phyloP scores from a whole-genome alignment of 257 asterid species.

The Rehmannia glutinosa region DNA sequence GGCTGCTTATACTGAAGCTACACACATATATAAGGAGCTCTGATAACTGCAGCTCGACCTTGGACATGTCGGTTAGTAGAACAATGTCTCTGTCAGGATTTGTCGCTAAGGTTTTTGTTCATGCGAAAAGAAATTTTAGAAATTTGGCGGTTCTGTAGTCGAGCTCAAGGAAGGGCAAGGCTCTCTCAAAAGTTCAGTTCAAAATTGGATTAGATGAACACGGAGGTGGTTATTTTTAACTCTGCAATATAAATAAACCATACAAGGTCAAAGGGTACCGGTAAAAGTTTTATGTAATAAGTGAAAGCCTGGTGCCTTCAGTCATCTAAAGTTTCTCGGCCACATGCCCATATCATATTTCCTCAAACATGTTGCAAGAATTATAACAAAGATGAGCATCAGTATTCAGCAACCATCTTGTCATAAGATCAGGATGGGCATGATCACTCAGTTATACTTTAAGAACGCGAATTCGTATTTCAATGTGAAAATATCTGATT shows the following conservation, averaged over 20 bases:
- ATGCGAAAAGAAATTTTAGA: neutral
- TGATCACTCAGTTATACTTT: neutral
- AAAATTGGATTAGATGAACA: too few relatives aligned
- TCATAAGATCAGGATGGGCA: neutral
- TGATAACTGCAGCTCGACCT: neutral
- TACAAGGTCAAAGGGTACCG: neutral
- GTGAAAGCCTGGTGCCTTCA: neutral
- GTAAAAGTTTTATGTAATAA: neutral
- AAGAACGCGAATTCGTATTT: neutral
- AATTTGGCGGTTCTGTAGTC: neutral
- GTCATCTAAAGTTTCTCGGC: neutral
- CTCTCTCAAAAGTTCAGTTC: neutral
- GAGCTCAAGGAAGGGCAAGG: conserved; percentile 10
- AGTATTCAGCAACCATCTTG: neutral
- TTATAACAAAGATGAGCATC: neutral
- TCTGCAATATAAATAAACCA: neutral
- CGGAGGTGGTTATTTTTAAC: too few relatives aligned
- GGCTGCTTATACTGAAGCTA: neutral
- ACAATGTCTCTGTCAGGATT: neutral
- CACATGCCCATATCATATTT: neutral
- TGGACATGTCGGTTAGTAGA: neutral
- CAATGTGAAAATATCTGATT: neutral
- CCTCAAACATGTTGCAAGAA: neutral
- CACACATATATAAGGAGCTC: neutral
- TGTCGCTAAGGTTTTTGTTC: neutral